A percentile compares a stretch with the other conserved stretches of the same genome.
Evolutionary conservation across 495 filamentous ascomycete genomes (phyloP).

Genomic region (Penicillium malachiteum): DNA sequence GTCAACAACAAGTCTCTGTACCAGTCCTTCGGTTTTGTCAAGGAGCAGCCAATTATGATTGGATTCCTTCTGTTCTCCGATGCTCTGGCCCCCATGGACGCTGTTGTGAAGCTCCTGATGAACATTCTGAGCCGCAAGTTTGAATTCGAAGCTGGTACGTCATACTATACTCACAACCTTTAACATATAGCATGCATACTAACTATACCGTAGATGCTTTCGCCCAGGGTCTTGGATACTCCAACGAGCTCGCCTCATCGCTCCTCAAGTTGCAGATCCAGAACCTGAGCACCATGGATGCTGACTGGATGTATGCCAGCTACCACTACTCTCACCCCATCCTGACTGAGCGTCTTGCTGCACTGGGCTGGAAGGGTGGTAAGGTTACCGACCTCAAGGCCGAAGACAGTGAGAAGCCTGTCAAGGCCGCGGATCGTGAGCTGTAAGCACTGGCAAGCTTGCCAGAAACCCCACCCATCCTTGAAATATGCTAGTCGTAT

Average conservation of each 20-base stretch:
- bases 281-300: conserved; percentile 97
- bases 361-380: conserved; percentile 75
- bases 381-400: conserved; percentile 51
- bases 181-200: neutral
- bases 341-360: conserved; percentile 86
- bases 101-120: conserved; percentile 88
- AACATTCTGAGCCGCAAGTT: conserved; percentile 91
- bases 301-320: conserved; percentile 94
- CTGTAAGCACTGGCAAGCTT: conserved; percentile 34
- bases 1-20: conserved; percentile 93
- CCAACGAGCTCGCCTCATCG: conserved; percentile 76
- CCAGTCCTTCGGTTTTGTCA: conserved; percentile 83
- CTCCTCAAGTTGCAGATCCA: conserved; percentile 97
- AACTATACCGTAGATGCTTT: conserved; percentile 61
- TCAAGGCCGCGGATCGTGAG: conserved; percentile 59
- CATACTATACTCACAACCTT: neutral
- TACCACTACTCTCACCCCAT: conserved; percentile 99
- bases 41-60: conserved; percentile 85
- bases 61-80: conserved; percentile 97
- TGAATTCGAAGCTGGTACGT: conserved; percentile 89
- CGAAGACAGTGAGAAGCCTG: conserved; percentile 52
- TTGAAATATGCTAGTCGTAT: neutral
- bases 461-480: neutral
- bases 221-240: conserved; percentile 80
- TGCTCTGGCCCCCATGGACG: conserved; percentile 86